Evolutionary conservation across 371 early-diverging fungal species (phyloP).

Genomic region (Basidiobolus meristosporus): DNA sequence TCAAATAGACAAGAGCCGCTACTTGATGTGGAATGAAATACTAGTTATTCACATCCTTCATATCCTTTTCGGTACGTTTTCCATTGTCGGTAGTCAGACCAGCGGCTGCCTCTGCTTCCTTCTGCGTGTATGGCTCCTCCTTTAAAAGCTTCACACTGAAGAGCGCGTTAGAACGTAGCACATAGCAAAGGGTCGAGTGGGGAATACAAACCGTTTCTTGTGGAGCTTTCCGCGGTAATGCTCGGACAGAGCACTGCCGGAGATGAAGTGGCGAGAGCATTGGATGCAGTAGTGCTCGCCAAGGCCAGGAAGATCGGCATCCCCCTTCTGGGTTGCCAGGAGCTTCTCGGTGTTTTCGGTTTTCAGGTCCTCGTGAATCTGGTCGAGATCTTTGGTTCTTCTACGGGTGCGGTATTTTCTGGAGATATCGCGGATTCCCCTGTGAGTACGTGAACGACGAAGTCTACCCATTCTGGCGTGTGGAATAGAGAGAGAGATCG

Average conservation of each 20-base stretch:
- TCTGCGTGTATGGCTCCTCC: slow-evolving; percentile 72
- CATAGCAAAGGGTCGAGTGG: background rate
- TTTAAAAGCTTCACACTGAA: slow-evolving; percentile 45
- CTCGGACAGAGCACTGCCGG: slow-evolving; percentile 11
- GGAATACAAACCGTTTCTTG: slow-evolving; percentile 12
- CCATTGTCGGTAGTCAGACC: slow-evolving; percentile 20
- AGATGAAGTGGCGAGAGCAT: slow-evolving; percentile 37
- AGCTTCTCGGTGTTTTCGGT: slow-evolving; percentile 34
- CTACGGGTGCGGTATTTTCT: slow-evolving; percentile 32
- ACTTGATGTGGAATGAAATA: too few relatives aligned
- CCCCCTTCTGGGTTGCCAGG: slow-evolving; percentile 19
- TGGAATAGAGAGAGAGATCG: too few relatives aligned
- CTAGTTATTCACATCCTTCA: too few relatives aligned
- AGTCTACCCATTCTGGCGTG: too few relatives aligned
- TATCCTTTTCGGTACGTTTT: too few relatives aligned
- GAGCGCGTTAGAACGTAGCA: background rate
- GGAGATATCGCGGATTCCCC: slow-evolving; percentile 29
- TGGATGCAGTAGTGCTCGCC: slow-evolving; percentile 74
- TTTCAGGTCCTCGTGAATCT: slow-evolving; percentile 68
- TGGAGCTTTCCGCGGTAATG: slow-evolving; percentile 23
- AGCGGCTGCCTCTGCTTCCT: slow-evolving; percentile 70
- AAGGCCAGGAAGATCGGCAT: slow-evolving; percentile 67
- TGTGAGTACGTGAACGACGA: slow-evolving; percentile 33
- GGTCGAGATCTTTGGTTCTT: slow-evolving; percentile 66
- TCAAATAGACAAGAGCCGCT: too few relatives aligned